A percentile compares a stretch with the other conserved stretches of the same genome.
Conservation (phyloP, 2,329 filamentous ascomycete species). For the Parafenestella ontariensis region DNA sequence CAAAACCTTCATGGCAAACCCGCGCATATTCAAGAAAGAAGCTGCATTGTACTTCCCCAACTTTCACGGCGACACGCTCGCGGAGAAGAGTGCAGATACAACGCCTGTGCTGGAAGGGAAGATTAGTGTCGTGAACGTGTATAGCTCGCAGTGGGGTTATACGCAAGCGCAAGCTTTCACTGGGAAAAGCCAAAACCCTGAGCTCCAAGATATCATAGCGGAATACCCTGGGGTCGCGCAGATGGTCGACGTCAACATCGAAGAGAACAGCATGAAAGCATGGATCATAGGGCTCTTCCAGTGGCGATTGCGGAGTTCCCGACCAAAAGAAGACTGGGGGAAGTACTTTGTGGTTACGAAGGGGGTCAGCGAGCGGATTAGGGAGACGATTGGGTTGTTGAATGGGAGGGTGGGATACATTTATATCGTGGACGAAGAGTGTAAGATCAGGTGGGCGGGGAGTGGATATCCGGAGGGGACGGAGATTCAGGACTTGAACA, state of each 20-base stretch:
- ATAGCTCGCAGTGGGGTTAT: conserved; percentile 85
- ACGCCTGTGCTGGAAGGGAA: conserved; percentile 76
- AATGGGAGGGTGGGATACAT: conserved; percentile 95
- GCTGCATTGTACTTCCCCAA: conserved; percentile 93
- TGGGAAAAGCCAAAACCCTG: conserved; percentile 68
- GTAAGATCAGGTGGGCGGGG: conserved; percentile 92
- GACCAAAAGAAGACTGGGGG: conserved; percentile 59
- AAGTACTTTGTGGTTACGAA: conserved; percentile 67
- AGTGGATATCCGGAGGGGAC: conserved; percentile 72
- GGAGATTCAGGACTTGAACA: conserved; percentile 72
- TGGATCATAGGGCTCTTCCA: conserved; percentile 64
- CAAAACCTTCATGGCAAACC: conserved; percentile 89
- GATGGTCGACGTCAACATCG: conserved; percentile 84
- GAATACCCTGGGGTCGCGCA: conserved; percentile 66
- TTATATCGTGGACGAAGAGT: conserved; percentile 86
- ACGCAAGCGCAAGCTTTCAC: conserved; percentile 78
- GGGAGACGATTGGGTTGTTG: conserved; percentile 70
- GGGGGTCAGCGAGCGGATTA: conserved; percentile 63
- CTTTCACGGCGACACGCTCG: conserved; percentile 78
- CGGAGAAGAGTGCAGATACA: conserved; percentile 65
- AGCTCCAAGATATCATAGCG: conserved; percentile 68
- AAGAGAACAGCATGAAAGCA: conserved; percentile 75
- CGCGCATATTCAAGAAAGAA: conserved; percentile 82
- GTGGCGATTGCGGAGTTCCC: conserved; percentile 56
- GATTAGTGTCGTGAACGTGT: conserved; percentile 80